Base-by-base conservation (phyloP, 2,329 filamentous ascomycete genomes). In the Magnaporthiopsis poae region DNA sequence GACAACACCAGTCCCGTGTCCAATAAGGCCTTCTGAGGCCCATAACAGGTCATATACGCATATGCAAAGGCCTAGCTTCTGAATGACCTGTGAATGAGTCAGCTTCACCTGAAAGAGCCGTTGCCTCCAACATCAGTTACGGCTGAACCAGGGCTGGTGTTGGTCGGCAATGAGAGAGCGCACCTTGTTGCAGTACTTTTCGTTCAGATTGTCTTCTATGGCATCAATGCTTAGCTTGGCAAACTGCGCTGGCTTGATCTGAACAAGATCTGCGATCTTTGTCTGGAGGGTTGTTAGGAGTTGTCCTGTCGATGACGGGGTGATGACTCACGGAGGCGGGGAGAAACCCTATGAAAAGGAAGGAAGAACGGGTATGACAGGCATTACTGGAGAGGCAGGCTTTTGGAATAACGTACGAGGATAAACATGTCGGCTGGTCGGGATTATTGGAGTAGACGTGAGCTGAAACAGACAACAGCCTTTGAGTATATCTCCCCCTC, bases 131-230 rank as follows among this genome's bases (percentile, higher is more conserved):
- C 11, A 39, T 9, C 56, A 21, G 33, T 64, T 52, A 11, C 21
- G 15, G 25, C n/a, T 5, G 11, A 8, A 33, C 2, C 62, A 52
- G 39, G n/a, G 21, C 27, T 18, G 5, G 31, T 13, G 21, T 18
- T 8, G 56, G n/a, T 13, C 31, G 11, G 5, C 33, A 25, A 27
- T 56, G 21, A 36, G 21, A 36, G 27, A 33, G 33, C 63, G 15
- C 59, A 91, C 89, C 78, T 94, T 95, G 80, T 99, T 97, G 68
- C 94, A 88, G 77, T 97, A 99, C 79, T 99, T 99, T 69, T 88
- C 84, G 76, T 99, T 98, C 79, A 99, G 95, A 73, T 95, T 95
- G 80, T 99, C 93, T 78, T 97, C 92, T 69, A 99, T 91, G 0
- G 92, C 92, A 69, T 92, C 85, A 39, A 87, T 85, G 74, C 91